Evolutionary conservation across 208 protist species (phyloP), one percentile per base, ranked within the genome.

Genomic region (Naegleria fowleri): DNA sequence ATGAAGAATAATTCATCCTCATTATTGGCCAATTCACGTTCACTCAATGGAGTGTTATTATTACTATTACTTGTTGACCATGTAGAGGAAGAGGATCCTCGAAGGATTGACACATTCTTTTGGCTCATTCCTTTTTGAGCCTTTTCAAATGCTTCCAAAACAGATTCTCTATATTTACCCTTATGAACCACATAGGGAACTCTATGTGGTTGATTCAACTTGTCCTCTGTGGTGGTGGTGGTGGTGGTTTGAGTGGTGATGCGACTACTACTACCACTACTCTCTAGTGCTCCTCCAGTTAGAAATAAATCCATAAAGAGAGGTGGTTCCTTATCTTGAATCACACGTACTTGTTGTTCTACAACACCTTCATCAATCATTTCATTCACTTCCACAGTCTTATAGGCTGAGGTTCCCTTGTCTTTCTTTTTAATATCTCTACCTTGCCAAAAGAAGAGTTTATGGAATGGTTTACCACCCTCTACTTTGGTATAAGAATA

Each of bases 401-500:
- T 38, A 55, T 41, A 38, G 19, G 86, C 86, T 19, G 33, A 38
- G 22, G 86, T 67, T 67, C 86, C 86, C 40, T 89, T 89, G 25
- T 38, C 36, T 29, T 89, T 55, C 15, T 67, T 59, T 67, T 19
- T 41, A 43, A 29, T 41, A 36, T 89, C 48, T 89, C 48, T 89
- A n/a, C 86, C 86, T 89, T 89, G 86, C 86, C 86, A 89, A 40
- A 89, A 89, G 33, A 41, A 89, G 7, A 89, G 2, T 67, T 38
- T 89, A 40, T 67, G 19, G 1, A 67, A 40, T 40, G 15, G 9
- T 41, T 55, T 89, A 67, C 48, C 48, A 67, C 48, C 86, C 25
- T 67, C 51, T 5, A 67, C 19, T 67, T 67, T 33, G 25, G 19
- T 58, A 55, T 29, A 89, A n/a, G 86, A 22, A 40, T n/a, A 67